Evolutionary conservation across 306 rosid genomes (phyloP), one percentile per base, ranked within the genome.

Genomic region (Lathyrus tuberosus): DNA sequence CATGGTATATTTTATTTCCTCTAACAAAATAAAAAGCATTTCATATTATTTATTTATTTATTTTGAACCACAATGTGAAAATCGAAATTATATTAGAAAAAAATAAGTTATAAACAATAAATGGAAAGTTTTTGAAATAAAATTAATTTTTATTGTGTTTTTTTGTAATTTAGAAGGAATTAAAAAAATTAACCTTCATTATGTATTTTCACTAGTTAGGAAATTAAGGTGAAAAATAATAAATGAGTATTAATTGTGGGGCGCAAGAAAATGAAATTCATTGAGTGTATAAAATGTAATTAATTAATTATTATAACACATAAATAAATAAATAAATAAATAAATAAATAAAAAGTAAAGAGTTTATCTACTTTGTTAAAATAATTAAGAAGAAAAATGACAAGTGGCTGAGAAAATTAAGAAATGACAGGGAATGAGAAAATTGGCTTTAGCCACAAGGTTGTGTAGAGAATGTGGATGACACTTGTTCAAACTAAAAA

Each of bases 331-430:
- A 2, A 46, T 4, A 10, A 9, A 6, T 46, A 4, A 42, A 11
- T 6, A 20, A 35, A 8, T 6, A 10, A 2, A 46, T 4, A 10
- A 9, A 6, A 3, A 4, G 9, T 0, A 13, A n/a, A 16, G 5
- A 60, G 51, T 65, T 56, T 62, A 81, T 72, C 70, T 72, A 24
- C 6, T 62, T 48, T 65, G 62, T 12, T 14, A 56, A 70, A 64
- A 74, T 49, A 69, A 59, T 53, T 40, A 65, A 78, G 71, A 60
- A 16, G 68, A 35, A 15, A 61, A 37, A 67, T 31, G 77, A 81
- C 85, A 77, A 74, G 68, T 77, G 82, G 77, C 67, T 69, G 69
- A 33, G 65, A 37, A 69, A 69, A 10, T 35, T 7, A 61, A 62
- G 24, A 69, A 74, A 8, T 64, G 67, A 35, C 62, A 70, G 35